These are phyloP conservation scores for Pisolithus orientalis DNA, from an alignment of 768 basidiomycete species.

Conservation along the genomic window DNA sequence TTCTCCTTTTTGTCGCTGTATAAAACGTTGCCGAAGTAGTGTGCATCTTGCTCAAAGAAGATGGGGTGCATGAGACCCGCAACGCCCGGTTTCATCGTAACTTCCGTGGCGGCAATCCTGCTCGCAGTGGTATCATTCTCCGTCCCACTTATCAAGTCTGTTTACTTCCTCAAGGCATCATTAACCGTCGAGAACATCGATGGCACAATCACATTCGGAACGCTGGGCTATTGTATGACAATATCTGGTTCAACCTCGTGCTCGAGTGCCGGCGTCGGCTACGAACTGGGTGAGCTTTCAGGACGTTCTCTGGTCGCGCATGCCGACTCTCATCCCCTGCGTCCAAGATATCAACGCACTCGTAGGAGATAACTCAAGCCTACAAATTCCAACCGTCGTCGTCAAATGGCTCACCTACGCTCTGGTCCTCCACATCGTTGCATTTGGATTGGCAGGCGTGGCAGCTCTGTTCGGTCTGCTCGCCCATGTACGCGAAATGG, in stretches of 20 bases:
- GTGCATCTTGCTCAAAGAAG: neutral
- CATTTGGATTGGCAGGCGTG: constrained; percentile 64
- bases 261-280: constrained; percentile 78
- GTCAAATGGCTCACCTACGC: constrained; percentile 96
- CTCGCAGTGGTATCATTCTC: constrained; percentile 87
- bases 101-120: constrained; percentile 69
- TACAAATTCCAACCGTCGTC: constrained; percentile 74
- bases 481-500: constrained; percentile 82
- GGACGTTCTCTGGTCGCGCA: neutral
- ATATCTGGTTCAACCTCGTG: constrained; percentile 56
- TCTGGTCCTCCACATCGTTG: constrained; percentile 87
- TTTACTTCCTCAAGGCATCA: constrained; percentile 82
- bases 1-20: neutral
- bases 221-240: constrained; percentile 81
- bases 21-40: too few species aligned
- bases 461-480: constrained; percentile 80
- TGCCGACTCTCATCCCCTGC: constrained; percentile 6
- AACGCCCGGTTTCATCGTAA: constrained; percentile 84
- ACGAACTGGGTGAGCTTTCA: constrained; percentile 68
- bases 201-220: constrained; percentile 78
- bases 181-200: constrained; percentile 39
- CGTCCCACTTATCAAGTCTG: constrained; percentile 81
- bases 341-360: constrained; percentile 72
- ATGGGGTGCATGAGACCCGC: constrained; percentile 76
- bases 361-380: constrained; percentile 56